These are phyloP conservation scores for Thuidium tamariscinum DNA, from an alignment of 225 moss, liverwort and hornwort genomes.

Conservation along the genomic window DNA sequence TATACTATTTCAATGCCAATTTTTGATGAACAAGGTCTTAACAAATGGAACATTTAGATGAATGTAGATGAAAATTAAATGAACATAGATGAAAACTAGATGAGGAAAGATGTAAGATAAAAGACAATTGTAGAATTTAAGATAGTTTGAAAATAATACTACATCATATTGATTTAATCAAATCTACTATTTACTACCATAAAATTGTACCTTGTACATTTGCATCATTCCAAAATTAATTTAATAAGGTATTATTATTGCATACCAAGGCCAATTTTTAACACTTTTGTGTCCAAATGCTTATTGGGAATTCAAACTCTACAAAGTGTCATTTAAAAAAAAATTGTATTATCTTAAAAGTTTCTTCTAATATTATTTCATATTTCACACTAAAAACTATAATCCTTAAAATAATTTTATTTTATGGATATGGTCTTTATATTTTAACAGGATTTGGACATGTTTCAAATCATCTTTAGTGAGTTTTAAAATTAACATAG, in stretches of 20 bases:
- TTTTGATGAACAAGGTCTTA: neutral
- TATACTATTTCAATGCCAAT: neutral
- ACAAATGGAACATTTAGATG: neutral
- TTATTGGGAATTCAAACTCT: neutral
- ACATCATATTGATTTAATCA: neutral
- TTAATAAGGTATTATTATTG: no score
- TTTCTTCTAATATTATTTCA: no score
- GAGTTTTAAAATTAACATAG: accelerated
- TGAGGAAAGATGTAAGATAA: neutral
- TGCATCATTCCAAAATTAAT: neutral
- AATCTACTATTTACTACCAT: neutral
- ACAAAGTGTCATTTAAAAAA: neutral
- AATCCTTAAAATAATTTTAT: neutral
- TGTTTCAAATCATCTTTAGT: neutral
- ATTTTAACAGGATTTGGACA: neutral
- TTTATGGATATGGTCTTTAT: neutral
- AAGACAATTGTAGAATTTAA: neutral
- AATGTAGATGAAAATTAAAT: neutral
- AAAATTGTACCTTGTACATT: neutral
- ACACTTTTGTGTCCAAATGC: neutral
- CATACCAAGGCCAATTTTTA: accelerated
- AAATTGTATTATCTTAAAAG: no score
- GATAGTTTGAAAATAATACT: neutral
- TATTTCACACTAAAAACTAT: neutral
- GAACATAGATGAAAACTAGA: neutral